A percentile compares a stretch with the other conserved stretches of the same genome.
Evolutionary conservation across 139 green algal species (phyloP).

Genomic region (Chloropicon primus): DNA sequence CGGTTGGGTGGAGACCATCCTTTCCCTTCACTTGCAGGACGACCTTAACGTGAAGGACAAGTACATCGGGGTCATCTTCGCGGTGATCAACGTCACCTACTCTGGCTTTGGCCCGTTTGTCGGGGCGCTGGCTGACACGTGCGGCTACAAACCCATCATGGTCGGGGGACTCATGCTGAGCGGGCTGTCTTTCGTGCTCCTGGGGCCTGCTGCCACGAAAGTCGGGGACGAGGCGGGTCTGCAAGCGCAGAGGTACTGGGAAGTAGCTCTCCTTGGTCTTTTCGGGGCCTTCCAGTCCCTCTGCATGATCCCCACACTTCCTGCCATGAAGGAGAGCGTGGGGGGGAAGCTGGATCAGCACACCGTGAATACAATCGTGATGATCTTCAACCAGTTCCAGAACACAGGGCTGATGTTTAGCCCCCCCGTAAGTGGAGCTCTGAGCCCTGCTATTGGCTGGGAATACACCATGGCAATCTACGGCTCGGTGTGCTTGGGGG

Average conservation of each 20-base stretch:
- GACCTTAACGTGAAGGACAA: background rate
- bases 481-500: background rate
- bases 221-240: background rate
- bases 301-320: background rate
- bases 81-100: background rate
- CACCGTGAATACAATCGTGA: background rate
- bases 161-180: background rate
- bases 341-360: background rate
- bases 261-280: background rate
- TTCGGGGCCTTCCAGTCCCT: background rate
- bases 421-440: background rate
- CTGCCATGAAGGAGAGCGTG: background rate
- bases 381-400: background rate
- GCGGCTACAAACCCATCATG: background rate
- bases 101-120: background rate
- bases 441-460: background rate
- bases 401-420: background rate
- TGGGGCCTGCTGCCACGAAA: background rate
- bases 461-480: background rate
- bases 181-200: background rate
- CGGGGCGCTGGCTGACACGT: background rate
- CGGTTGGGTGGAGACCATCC: background rate
- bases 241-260: background rate
- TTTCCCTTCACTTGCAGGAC: background rate
- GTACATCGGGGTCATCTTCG: background rate